These are phyloP conservation scores for Calcarisporium arbuscula DNA, from an alignment of 2,329 filamentous ascomycete genomes.

Conservation along the genomic window DNA sequence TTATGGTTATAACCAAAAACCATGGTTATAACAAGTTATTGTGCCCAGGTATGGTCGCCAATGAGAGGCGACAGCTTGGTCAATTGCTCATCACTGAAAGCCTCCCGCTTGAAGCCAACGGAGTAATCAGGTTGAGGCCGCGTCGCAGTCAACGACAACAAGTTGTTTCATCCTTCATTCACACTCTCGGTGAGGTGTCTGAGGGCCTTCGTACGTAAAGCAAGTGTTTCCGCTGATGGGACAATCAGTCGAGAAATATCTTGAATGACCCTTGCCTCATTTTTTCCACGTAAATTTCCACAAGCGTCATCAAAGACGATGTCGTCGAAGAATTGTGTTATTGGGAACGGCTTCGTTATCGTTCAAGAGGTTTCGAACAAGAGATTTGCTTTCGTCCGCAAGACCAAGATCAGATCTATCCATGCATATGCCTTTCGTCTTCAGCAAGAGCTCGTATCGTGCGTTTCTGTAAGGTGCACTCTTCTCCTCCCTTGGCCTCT, in stretches of 20 bases:
- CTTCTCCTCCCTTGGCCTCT: constrained; percentile 31
- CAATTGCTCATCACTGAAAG: constrained; percentile 37
- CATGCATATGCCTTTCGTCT: constrained; percentile 35
- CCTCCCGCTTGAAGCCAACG: constrained; percentile 31
- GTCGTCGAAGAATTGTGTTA: neutral
- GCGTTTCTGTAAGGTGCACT: constrained; percentile 28
- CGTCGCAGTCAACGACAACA: constrained; percentile 26
- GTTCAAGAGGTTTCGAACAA: constrained; percentile 13
- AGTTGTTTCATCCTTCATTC: constrained; percentile 36
- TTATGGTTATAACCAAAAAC: too few relatives aligned
- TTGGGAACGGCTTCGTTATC: neutral
- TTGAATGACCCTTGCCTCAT: constrained; percentile 20
- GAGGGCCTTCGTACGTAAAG: constrained; percentile 21
- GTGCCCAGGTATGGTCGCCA: too few relatives aligned
- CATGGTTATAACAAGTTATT: too few relatives aligned
- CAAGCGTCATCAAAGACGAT: neutral
- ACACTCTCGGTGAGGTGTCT: constrained; percentile 29
- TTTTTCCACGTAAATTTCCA: neutral
- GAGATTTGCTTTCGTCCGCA: constrained; percentile 21
- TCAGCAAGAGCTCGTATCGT: constrained; percentile 29
- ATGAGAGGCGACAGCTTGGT: constrained; percentile 32
- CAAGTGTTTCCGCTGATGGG: constrained; percentile 30
- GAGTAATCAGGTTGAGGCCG: constrained; percentile 38
- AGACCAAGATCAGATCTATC: constrained; percentile 23
- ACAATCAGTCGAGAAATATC: constrained; percentile 31